A percentile compares a stretch with the other conserved stretches of the same genome.
Evolutionary conservation across 257 asterid genomes (phyloP).

Genomic region (Forsythia suspensa): DNA sequence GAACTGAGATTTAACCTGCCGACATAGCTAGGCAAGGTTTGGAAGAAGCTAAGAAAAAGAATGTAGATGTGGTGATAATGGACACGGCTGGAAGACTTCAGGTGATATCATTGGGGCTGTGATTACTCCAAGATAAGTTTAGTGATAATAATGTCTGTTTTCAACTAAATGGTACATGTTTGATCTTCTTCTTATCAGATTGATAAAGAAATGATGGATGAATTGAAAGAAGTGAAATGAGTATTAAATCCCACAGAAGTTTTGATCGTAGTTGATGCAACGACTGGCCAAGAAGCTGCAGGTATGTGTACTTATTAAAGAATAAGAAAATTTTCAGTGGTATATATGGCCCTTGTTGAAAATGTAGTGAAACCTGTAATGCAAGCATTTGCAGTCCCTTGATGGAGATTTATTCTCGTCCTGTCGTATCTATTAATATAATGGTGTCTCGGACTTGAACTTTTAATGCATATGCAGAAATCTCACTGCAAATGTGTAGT

Average conservation of each 20-base stretch:
- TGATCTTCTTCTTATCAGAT: slow-evolving; percentile 51
- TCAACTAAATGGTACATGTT: slow-evolving; percentile 8
- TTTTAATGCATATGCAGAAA: slow-evolving; percentile 17
- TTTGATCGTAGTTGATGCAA: slow-evolving; percentile 96
- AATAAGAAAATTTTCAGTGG: slow-evolving; percentile 13
- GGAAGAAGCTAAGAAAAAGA: slow-evolving; percentile 76
- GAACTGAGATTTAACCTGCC: slow-evolving; percentile 85
- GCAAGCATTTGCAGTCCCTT: slow-evolving; percentile 15
- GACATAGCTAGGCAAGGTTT: slow-evolving; percentile 92
- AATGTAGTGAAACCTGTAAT: slow-evolving; percentile 9
- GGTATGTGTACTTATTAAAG: slow-evolving; percentile 40
- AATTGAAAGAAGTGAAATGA: slow-evolving; percentile 84
- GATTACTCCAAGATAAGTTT: slow-evolving; percentile 15
- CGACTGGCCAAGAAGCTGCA: slow-evolving; percentile 99
- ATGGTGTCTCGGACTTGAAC: background rate
- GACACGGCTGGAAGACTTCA: slow-evolving; percentile 99
- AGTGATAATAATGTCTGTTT: background rate
- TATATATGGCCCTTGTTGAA: slow-evolving; percentile 19
- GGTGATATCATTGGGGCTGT: slow-evolving; percentile 42
- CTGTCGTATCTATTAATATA: slow-evolving; percentile 7
- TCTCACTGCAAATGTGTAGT: background rate
- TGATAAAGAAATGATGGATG: slow-evolving; percentile 95
- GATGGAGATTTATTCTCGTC: slow-evolving; percentile 4
- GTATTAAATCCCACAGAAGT: slow-evolving; percentile 88
- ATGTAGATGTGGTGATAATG: slow-evolving; percentile 93